Conservation (phyloP, 495 filamentous ascomycete genomes). For the Lineolata rhizophorae region DNA sequence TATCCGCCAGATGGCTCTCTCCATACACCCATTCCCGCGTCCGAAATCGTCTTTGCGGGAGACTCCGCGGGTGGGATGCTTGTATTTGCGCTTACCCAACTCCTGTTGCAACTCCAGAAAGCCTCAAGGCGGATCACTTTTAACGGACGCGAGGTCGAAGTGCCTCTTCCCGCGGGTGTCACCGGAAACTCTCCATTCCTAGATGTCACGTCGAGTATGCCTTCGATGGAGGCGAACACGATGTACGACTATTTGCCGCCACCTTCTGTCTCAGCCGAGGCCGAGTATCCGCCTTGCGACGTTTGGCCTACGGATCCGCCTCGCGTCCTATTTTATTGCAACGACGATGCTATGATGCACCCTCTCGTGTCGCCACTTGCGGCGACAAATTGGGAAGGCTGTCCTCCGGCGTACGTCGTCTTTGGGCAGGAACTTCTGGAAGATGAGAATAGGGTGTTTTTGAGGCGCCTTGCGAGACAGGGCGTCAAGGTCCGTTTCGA, state of each 20-base stretch:
- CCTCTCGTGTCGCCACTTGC: slow-evolving; percentile 54
- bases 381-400: slow-evolving; percentile 37
- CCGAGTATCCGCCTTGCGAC: slow-evolving; percentile 27
- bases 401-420: slow-evolving; percentile 48
- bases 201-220: slow-evolving; percentile 52
- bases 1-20: slow-evolving; percentile 54
- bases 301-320: slow-evolving; percentile 56
- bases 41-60: slow-evolving; percentile 59
- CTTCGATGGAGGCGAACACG: slow-evolving; percentile 39
- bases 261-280: slow-evolving; percentile 12
- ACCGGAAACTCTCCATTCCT: slow-evolving; percentile 50
- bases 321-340: slow-evolving; percentile 44
- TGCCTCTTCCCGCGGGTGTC: slow-evolving; percentile 48
- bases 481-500: slow-evolving; percentile 46
- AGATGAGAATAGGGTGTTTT: slow-evolving; percentile 47
- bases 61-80: slow-evolving; percentile 80
- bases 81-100: slow-evolving; percentile 44
- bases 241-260: slow-evolving; percentile 56
- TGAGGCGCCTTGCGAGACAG: slow-evolving; percentile 31
- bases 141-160: slow-evolving; percentile 35
- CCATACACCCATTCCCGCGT: slow-evolving; percentile 44
- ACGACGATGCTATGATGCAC: slow-evolving; percentile 39
- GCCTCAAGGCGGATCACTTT: slow-evolving; percentile 25
- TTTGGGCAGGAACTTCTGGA: slow-evolving; percentile 62
- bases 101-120: slow-evolving; percentile 47